Conservation (phyloP, 148 eudicot genomes). For the Fagopyrum tataricum region DNA sequence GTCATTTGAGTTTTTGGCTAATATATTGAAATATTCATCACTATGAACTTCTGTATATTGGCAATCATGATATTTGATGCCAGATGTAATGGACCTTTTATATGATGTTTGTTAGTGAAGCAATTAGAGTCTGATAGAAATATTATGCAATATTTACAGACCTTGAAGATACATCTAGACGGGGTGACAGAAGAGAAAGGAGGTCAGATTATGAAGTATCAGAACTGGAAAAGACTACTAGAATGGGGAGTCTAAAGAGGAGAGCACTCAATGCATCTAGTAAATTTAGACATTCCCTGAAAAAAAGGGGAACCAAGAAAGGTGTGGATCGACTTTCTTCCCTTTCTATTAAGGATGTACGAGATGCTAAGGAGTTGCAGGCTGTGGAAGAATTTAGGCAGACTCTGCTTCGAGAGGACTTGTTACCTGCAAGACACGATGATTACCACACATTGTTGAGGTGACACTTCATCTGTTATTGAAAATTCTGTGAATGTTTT, state of each 20-base stretch:
- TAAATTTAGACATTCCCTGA: constrained; percentile 36
- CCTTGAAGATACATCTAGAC: constrained; percentile 29
- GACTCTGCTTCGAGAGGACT: constrained; percentile 43
- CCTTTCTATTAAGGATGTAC: constrained; percentile 41
- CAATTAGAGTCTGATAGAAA: not conserved
- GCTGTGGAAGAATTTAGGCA: constrained; percentile 71
- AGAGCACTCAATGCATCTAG: constrained; percentile 45
- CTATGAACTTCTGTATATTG: not conserved
- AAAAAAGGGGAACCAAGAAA: constrained; percentile 36
- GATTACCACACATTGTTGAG: constrained; percentile 69
- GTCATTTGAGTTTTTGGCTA: not conserved
- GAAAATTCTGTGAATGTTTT: not conserved
- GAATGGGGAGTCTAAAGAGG: constrained; percentile 40
- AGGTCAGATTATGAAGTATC: constrained; percentile 35
- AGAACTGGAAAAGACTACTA: constrained; percentile 37
- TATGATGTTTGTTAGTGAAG: not conserved
- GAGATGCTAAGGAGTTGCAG: constrained; percentile 55
- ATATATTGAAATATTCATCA: not conserved
- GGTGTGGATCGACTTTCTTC: constrained; percentile 19
- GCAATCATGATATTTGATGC: not conserved
- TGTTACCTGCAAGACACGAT: constrained; percentile 68
- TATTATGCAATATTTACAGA: constrained; percentile 19
- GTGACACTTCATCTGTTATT: constrained; percentile 21
- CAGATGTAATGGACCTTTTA: not conserved
- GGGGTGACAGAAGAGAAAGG: constrained; percentile 28